phyloP scores from a whole-genome alignment of 75 land plant species.

The Pinus albicaulis region DNA sequence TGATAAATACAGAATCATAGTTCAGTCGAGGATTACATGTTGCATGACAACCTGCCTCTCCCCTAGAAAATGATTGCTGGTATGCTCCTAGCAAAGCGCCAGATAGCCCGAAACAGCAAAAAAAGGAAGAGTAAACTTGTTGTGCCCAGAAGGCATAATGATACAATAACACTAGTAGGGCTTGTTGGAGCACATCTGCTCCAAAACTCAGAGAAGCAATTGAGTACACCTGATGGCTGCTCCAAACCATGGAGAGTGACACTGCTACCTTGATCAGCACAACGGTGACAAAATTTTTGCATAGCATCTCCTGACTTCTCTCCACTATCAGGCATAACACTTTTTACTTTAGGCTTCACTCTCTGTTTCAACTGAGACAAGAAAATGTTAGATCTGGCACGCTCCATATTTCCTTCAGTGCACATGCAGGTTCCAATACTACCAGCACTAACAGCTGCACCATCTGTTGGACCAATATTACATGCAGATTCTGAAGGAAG shows the following conservation, averaged over 20 bases:
- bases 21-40: not conserved
- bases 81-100: constrained; percentile 1
- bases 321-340: not conserved
- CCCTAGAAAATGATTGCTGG: constrained; percentile 2
- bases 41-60: not conserved
- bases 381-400: not conserved
- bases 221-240: not conserved
- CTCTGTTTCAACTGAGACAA: not conserved
- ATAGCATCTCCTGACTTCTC: not conserved
- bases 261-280: not conserved
- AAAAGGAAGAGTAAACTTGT: not conserved
- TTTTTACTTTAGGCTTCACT: not conserved
- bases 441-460: not conserved
- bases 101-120: constrained; percentile 1
- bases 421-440: not conserved
- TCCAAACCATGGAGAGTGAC: not conserved
- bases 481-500: not conserved
- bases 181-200: not conserved
- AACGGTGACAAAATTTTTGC: not conserved
- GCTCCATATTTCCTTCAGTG: not conserved
- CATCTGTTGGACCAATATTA: not conserved
- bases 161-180: not conserved
- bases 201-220: not conserved
- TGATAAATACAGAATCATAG: not conserved
- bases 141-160: not conserved